Evolutionary conservation across 2,329 filamentous ascomycete genomes (phyloP).

Genomic region (Zymoseptoria tritici): DNA sequence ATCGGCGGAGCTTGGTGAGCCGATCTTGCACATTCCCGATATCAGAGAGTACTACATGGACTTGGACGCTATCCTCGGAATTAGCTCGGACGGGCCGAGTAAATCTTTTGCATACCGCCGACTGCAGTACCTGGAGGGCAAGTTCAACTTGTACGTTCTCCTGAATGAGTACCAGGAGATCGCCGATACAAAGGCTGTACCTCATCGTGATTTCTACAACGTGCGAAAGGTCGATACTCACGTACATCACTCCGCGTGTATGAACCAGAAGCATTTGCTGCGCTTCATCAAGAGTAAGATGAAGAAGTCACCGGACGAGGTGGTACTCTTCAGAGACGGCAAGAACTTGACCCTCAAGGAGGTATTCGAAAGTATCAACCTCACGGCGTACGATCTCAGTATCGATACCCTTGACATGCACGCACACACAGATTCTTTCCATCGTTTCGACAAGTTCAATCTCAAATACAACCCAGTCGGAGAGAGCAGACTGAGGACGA

Average conservation of each 20-base stretch:
- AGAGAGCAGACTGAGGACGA: conserved; percentile 90
- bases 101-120: conserved; percentile 96
- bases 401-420: conserved; percentile 99
- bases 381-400: conserved; percentile 94
- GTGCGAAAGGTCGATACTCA: conserved; percentile 98
- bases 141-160: conserved; percentile 89
- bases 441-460: conserved; percentile 99
- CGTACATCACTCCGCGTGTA: conserved; percentile 97
- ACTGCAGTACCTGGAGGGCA: conserved; percentile 90
- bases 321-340: conserved; percentile 85
- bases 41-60: conserved; percentile 95
- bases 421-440: conserved; percentile 95
- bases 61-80: conserved; percentile 72
- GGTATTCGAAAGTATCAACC: conserved; percentile 94
- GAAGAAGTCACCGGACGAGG: conserved; percentile 94
- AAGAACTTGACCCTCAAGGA: conserved; percentile 85
- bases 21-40: conserved; percentile 78
- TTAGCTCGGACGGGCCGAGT: conserved; percentile 91
- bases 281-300: conserved; percentile 99
- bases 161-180: conserved; percentile 97
- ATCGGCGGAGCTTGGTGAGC: conserved; percentile 55
- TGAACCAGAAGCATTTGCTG: conserved; percentile 98
- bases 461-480: conserved; percentile 97
- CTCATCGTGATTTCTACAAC: conserved; percentile 98
- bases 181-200: conserved; percentile 94